Evolutionary conservation across 148 eudicot species (phyloP).

Genomic region (Camellia granthamiana): DNA sequence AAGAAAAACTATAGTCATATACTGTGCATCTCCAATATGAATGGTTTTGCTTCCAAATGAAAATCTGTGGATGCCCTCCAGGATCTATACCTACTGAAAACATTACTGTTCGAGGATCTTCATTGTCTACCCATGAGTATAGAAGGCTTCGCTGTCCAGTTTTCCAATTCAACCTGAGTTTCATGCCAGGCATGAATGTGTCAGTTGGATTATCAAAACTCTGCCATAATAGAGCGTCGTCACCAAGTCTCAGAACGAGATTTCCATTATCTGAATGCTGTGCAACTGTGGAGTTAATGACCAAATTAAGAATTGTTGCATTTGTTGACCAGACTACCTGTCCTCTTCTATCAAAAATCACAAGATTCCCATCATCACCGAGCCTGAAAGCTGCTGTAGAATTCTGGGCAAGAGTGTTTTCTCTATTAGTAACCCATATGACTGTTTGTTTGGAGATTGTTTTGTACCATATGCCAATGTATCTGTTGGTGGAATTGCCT

Average conservation of each 20-base stretch:
- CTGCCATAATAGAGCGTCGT: background rate
- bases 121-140: background rate
- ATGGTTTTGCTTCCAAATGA: background rate
- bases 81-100: background rate
- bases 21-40: constrained; percentile 1
- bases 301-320: background rate
- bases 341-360: background rate
- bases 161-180: background rate
- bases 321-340: background rate
- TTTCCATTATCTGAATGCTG: too few relatives aligned
- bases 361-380: background rate
- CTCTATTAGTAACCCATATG: background rate
- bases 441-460: background rate
- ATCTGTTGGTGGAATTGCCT: background rate
- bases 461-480: constrained; percentile 6
- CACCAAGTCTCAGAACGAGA: too few relatives aligned
- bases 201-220: background rate
- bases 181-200: background rate
- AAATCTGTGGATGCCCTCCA: background rate
- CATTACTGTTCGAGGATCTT: background rate
- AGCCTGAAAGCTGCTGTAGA: background rate
- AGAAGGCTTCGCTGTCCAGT: background rate
- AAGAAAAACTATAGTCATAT: background rate
- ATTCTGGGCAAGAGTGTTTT: background rate
- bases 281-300: background rate